A percentile compares a stretch with the other conserved stretches of the same genome.
Evolutionary conservation across 1,284 basidiomycete genomes (phyloP).

Genomic region (Chiua sp.): DNA sequence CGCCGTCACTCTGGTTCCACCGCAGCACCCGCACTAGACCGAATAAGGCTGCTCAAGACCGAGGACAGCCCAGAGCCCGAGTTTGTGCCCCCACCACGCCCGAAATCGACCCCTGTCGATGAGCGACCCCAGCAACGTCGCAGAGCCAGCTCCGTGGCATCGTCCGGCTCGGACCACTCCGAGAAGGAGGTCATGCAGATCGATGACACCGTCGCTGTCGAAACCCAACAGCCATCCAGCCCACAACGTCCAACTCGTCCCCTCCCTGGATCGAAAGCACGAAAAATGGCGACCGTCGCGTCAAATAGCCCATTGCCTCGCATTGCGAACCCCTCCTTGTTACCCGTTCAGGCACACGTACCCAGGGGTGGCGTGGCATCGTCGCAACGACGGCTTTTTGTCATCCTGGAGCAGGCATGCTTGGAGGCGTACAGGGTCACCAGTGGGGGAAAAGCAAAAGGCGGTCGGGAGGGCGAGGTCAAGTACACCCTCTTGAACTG

Average conservation of each 20-base stretch:
- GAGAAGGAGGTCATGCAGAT: conserved; percentile 37
- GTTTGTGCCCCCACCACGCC: conserved; percentile 34
- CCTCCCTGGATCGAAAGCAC: conserved; percentile 54
- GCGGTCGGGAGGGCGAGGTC: conserved; percentile 72
- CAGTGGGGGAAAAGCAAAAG: conserved; percentile 57
- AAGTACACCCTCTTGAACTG: conserved; percentile 99
- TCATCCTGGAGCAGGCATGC: conserved; percentile 94
- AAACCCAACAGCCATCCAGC: conserved; percentile 4
- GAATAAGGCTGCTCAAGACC: conserved; percentile 8
- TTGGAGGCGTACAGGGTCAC: conserved; percentile 94
- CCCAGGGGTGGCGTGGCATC: conserved; percentile 66
- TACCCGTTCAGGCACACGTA: conserved; percentile 82
- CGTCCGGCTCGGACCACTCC: conserved; percentile 38
- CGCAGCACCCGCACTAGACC: conserved; percentile 19
- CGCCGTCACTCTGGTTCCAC: conserved; percentile 41
- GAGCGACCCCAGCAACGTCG: conserved; percentile 30
- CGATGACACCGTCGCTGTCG: conserved; percentile 6
- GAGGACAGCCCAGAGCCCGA: conserved; percentile 12
- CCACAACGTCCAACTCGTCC: conserved; percentile 51
- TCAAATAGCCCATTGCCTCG: conserved; percentile 42
- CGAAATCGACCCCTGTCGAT: conserved; percentile 40
- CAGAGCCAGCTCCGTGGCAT: conserved; percentile 21
- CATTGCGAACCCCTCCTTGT: conserved; percentile 75
- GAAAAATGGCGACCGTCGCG: conserved; percentile 44
- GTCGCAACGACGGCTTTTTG: conserved; percentile 79